Conservation (phyloP, 2,329 filamentous ascomycete genomes). For the Aspergillus felis region DNA sequence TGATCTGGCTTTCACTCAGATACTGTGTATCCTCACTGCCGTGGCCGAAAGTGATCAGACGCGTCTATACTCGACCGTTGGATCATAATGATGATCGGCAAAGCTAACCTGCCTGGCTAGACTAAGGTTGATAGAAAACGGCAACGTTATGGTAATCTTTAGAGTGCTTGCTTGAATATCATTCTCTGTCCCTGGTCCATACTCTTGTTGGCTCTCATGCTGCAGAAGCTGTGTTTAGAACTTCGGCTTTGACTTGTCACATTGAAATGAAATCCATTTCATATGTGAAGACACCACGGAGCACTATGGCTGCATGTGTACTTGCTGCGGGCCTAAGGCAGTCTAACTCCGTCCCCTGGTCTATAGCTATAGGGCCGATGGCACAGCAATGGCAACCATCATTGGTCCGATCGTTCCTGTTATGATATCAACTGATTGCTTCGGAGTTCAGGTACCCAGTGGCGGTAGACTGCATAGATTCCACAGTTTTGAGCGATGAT, state of each 20-base stretch:
- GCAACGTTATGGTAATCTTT: background rate
- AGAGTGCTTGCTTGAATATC: background rate
- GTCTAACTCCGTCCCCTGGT: background rate
- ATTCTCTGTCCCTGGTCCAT: background rate
- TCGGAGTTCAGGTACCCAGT: background rate
- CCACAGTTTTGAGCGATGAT: slow-evolving; percentile 12
- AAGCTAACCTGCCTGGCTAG: background rate
- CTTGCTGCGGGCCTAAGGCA: background rate
- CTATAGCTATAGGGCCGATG: too few species aligned
- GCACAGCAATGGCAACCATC: background rate
- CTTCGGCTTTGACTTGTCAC: background rate
- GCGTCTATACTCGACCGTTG: background rate
- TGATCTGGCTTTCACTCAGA: background rate
- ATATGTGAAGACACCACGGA: background rate
- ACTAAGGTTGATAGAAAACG: background rate
- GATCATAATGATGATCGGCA: background rate
- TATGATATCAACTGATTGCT: background rate
- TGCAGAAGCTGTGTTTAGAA: background rate
- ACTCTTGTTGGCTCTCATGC: background rate
- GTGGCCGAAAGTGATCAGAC: background rate
- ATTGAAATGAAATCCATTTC: background rate
- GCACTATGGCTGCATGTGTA: too few species aligned
- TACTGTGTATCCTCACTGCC: background rate
- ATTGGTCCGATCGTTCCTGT: background rate
- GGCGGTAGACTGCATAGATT: background rate